Evolutionary conservation across 345 rosid species (phyloP).

Genomic region (Cochlearia excelsa): DNA sequence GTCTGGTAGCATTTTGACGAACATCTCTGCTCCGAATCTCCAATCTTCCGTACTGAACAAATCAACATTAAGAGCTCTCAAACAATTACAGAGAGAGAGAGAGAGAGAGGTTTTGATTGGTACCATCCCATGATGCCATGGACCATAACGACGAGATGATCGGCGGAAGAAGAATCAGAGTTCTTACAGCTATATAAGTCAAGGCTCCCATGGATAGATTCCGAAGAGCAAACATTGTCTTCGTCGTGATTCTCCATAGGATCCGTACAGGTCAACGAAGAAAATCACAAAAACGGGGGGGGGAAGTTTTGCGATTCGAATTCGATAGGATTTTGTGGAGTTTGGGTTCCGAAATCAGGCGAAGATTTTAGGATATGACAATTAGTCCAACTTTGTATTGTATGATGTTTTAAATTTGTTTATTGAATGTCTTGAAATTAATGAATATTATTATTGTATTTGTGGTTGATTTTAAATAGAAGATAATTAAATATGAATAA

Average conservation of each 20-base stretch:
- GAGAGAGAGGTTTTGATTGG: neutral
- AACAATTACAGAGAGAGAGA: neutral
- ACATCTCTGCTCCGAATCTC: constrained; percentile 90
- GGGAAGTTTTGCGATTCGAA: neutral
- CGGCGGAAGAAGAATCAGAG: constrained; percentile 62
- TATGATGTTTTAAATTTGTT: too few species aligned
- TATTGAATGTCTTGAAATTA: too few species aligned
- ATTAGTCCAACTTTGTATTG: too few species aligned
- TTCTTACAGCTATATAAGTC: constrained; percentile 69
- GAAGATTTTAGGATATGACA: too few species aligned
- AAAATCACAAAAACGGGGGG: neutral
- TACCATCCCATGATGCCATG: constrained; percentile 98
- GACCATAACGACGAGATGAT: constrained; percentile 95
- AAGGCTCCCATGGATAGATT: constrained; percentile 61
- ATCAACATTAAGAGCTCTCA: too few species aligned
- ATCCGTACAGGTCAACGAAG: neutral
- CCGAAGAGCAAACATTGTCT: constrained; percentile 61
- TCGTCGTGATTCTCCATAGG: constrained; percentile 30
- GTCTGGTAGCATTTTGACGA: constrained; percentile 70
- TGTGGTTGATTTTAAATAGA: too few species aligned
- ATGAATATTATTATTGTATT: too few species aligned
- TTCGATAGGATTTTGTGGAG: neutral
- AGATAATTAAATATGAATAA: too few species aligned
- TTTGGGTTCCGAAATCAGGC: too few species aligned
- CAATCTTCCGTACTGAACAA: constrained; percentile 74